These are phyloP conservation scores for Usnea hakonensis DNA, from an alignment of 495 filamentous ascomycete genomes.

Conservation along the genomic window DNA sequence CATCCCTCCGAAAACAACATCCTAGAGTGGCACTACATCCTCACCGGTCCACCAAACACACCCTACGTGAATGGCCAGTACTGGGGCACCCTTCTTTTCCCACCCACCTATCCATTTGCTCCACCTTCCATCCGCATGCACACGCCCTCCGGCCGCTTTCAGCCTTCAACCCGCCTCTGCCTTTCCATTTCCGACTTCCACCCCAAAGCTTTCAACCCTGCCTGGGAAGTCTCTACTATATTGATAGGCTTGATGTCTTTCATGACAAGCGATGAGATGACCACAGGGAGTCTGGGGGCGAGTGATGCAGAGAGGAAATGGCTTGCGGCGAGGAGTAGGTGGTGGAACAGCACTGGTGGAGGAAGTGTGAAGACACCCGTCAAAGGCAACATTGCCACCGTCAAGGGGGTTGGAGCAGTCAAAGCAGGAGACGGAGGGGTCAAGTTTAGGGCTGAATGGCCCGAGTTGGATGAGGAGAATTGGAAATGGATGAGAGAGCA, in stretches of 20 bases:
- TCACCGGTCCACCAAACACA: conserved; percentile 89
- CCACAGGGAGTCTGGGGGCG: conserved; percentile 81
- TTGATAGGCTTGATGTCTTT: conserved; percentile 89
- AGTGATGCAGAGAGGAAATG: conserved; percentile 70
- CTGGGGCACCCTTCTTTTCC: conserved; percentile 95
- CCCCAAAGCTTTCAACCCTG: conserved; percentile 94
- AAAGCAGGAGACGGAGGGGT: conserved; percentile 84
- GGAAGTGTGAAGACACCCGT: conserved; percentile 57
- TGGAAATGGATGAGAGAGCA: conserved; percentile 87
- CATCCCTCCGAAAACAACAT: conserved; percentile 95
- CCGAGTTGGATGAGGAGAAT: conserved; percentile 83
- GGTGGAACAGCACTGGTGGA: conserved; percentile 97
- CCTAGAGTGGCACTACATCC: conserved; percentile 98
- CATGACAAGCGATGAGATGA: conserved; percentile 99
- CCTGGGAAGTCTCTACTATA: conserved; percentile 98
- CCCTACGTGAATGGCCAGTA: conserved; percentile 95
- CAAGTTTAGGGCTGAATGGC: conserved; percentile 85
- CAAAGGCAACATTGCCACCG: conserved; percentile 38
- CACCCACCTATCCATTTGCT: conserved; percentile 92
- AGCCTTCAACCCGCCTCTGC: conserved; percentile 83
- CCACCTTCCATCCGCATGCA: conserved; percentile 98
- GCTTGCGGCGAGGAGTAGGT: conserved; percentile 69
- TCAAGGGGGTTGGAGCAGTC: conserved; percentile 56
- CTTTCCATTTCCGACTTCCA: conserved; percentile 96
- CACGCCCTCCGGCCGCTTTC: conserved; percentile 91